Base-by-base conservation (phyloP, 352 stramenopile species). In the Phytophthora litchii region DNA sequence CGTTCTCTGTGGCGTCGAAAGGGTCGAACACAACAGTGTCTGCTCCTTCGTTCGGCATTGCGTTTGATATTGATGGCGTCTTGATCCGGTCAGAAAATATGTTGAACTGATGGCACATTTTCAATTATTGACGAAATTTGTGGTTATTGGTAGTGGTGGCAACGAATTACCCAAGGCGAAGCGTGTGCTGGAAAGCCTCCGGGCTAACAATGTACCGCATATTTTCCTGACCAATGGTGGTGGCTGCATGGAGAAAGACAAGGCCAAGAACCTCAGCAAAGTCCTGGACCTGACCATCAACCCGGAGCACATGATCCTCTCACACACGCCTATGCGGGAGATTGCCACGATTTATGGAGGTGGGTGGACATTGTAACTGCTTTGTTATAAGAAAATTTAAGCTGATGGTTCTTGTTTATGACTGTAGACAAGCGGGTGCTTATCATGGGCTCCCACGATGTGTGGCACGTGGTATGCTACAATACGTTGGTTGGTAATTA, bases 61-160 rank as follows among this genome's bases (percentile, higher is more conserved):
- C 88, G 5, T 97, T 97, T 59, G 91, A 97, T 60, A 97, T 97
- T 36, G 91, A 97, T 38, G 91, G 91, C 51, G 91, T 97, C 11
- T 73, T 97, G 35, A 89, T 97, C 44, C 81, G 91, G 86, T 92
- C 43, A 16, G 31, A 36, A 43, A 23, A 14, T 14, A 23, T 40
- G 38, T 53, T 1, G 19, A 29, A 31, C 32, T 16, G 13, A 50
- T 49, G 32, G 29, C 42, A 36, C 35, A 51, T 48, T 25, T 32
- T 25, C 16, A 7, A 17, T 13, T 32, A 32, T 21, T 32, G 31
- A 54, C 9, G 29, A 31, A 34, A 12, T 36, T 11, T 37, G 54
- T 44, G 12, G 10, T 19, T 51, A 19, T 36, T 49, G 27, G n/a
- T 43, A 86, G 85, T 16, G 91, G 91, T 41, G 80, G 76, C 20